A percentile compares a stretch with the other conserved stretches of the same genome.
phyloP scores from a whole-genome alignment of 2,329 filamentous ascomycete species.

The Trichophyton mentagrophytes region DNA sequence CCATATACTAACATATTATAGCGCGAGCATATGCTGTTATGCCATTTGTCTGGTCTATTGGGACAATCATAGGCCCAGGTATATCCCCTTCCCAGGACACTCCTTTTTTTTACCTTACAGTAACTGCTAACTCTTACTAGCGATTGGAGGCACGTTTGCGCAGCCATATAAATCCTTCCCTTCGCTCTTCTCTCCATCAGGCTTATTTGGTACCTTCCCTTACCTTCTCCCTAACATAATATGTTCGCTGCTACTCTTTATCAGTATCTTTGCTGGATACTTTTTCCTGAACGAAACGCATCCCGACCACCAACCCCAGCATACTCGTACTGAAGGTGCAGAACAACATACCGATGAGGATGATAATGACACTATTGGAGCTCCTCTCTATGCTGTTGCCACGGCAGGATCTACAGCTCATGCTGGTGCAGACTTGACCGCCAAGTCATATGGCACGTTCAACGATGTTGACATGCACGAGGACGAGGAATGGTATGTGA shows the following conservation, averaged over 20 bases:
- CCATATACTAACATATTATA: conserved; percentile 5
- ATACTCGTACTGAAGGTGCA: conserved; percentile 46
- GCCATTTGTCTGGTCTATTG: conserved; percentile 81
- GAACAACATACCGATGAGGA: conserved; percentile 20
- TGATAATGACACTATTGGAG: conserved; percentile 9
- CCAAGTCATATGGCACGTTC: conserved; percentile 72
- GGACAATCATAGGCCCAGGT: conserved; percentile 71
- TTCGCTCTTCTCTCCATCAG: conserved; percentile 49
- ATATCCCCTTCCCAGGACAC: not conserved
- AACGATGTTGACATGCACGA: conserved; percentile 43
- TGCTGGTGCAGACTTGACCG: conserved; percentile 57
- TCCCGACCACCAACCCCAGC: conserved; percentile 55
- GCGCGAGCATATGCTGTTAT: conserved; percentile 79
- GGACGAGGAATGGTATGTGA: conserved; percentile 39
- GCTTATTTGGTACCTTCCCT: conserved; percentile 65
- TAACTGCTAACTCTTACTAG: conserved; percentile 22
- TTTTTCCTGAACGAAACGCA: conserved; percentile 79
- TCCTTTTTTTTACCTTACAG: not conserved
- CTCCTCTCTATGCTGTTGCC: conserved; percentile 46
- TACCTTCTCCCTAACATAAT: conserved; percentile 83
- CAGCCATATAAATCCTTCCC: conserved; percentile 66
- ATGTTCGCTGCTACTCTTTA: conserved; percentile 60
- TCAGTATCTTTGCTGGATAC: conserved; percentile 71
- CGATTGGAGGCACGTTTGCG: conserved; percentile 76
- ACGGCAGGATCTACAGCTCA: conserved; percentile 63